Percentiles rank a stretch among this genome's conserved stretches.
These are phyloP conservation scores for Vanderwaltozyma polyspora DNA, from an alignment of 805 yeast genomes.

Conservation along the genomic window DNA sequence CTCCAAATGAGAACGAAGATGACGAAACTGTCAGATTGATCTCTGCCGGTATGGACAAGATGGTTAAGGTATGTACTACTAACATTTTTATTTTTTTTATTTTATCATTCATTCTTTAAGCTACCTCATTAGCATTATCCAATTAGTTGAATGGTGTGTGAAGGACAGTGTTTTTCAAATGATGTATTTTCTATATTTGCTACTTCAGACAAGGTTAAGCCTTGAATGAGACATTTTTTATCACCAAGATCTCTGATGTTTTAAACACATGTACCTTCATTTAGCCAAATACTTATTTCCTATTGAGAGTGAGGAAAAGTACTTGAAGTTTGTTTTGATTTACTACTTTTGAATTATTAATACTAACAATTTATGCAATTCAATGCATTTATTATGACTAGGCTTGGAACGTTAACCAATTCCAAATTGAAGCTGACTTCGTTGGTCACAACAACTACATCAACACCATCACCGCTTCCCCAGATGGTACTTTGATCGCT, in stretches of 20 bases:
- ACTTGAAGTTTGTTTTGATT: neutral
- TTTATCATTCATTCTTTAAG: constrained; percentile 1
- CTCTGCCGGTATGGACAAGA: constrained; percentile 98
- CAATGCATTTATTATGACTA: constrained; percentile 30
- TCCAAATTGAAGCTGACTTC: constrained; percentile 86
- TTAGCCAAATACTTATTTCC: too few relatives aligned
- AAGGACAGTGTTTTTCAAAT: constrained; percentile 29
- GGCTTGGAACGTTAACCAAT: constrained; percentile 90
- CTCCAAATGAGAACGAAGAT: constrained; percentile 46
- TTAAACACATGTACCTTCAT: too few relatives aligned
- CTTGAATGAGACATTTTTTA: constrained; percentile 87
- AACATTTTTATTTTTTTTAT: constrained; percentile 7
- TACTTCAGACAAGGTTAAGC: constrained; percentile 80
- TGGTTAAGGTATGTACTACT: constrained; percentile 96
- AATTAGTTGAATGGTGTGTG: neutral
- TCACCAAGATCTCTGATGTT: constrained; percentile 99
- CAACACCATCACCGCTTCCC: constrained; percentile 92
- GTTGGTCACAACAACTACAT: constrained; percentile 99
- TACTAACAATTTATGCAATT: constrained; percentile 38
- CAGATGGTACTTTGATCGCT: constrained; percentile 99
- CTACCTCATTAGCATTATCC: neutral
- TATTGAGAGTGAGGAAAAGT: too few relatives aligned
- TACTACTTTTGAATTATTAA: constrained; percentile 3
- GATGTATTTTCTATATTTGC: constrained; percentile 91
- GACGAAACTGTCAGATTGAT: constrained; percentile 61